Percentiles rank a stretch among this genome's conserved stretches.
Evolutionary conservation across 2,329 filamentous ascomycete genomes (phyloP).

Genomic region (Fusarium musae): DNA sequence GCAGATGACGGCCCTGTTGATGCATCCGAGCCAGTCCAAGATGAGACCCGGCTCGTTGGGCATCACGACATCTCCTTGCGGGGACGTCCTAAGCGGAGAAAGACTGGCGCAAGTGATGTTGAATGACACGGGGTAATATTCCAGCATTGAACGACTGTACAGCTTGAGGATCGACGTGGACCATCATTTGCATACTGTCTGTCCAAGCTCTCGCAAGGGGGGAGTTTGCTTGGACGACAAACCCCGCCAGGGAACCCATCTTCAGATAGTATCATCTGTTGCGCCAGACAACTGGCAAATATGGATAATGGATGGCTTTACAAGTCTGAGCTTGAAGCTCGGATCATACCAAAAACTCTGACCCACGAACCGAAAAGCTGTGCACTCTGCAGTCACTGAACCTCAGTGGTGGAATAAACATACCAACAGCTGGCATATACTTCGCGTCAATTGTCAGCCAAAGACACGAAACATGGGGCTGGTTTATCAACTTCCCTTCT

Average conservation of each 20-base stretch:
- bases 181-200: not conserved
- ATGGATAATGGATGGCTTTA: constrained; percentile 12
- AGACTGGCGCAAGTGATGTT: constrained; percentile 33
- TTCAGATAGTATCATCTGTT: constrained; percentile 1
- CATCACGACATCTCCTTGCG: constrained; percentile 39
- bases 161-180: not conserved
- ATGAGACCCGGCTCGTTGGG: constrained; percentile 37
- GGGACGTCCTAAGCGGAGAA: constrained; percentile 49
- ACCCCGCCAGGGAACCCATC: constrained; percentile 11
- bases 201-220: constrained; percentile 12
- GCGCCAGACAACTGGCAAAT: constrained; percentile 3
- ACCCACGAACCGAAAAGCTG: not conserved
- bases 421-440: not conserved
- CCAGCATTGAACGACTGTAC: constrained; percentile 1
- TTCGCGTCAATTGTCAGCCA: constrained; percentile 10
- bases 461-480: constrained; percentile 11
- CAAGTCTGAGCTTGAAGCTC: constrained; percentile 4
- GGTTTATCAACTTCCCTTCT: not conserved
- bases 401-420: constrained; percentile 32
- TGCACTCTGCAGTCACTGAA: not conserved
- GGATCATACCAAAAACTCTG: not conserved
- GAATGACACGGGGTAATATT: constrained; percentile 16
- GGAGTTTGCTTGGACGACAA: constrained; percentile 15
- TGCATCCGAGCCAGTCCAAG: constrained; percentile 31
- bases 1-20: constrained; percentile 36